Conservation (phyloP, 2,329 filamentous ascomycete species). For the Neocatenulostroma microsporum region DNA sequence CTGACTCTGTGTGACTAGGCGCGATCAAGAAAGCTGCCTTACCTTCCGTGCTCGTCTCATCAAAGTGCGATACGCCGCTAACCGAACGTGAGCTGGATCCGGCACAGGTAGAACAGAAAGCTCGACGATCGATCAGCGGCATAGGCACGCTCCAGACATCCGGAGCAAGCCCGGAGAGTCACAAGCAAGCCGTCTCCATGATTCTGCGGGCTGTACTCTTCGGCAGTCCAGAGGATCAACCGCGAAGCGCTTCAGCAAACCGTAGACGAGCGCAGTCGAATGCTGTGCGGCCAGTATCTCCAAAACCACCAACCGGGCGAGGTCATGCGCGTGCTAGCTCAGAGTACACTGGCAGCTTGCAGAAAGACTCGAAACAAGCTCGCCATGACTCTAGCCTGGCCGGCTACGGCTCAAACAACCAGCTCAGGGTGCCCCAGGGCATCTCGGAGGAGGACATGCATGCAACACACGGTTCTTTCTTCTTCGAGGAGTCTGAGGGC, state of each 20-base stretch:
- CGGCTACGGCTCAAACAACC: slow-evolving; percentile 19
- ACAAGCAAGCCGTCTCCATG: slow-evolving; percentile 66
- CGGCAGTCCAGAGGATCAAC: slow-evolving; percentile 37
- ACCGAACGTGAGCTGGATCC: slow-evolving; percentile 64
- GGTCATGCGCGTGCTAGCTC: slow-evolving; percentile 43
- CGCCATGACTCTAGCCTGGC: slow-evolving; percentile 28
- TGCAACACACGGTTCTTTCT: slow-evolving; percentile 52
- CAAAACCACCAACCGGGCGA: slow-evolving; percentile 29
- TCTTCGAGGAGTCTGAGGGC: slow-evolving; percentile 61
- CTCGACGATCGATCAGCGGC: slow-evolving; percentile 53
- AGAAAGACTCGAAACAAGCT: slow-evolving; percentile 21
- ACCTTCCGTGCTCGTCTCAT: slow-evolving; percentile 74
- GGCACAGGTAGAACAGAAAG: slow-evolving; percentile 57
- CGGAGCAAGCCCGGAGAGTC: slow-evolving; percentile 59
- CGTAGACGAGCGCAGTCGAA: slow-evolving; percentile 40
- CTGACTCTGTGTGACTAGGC: slow-evolving; percentile 43
- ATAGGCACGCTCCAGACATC: slow-evolving; percentile 68
- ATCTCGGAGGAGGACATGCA: slow-evolving; percentile 35
- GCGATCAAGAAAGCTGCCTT: slow-evolving; percentile 64
- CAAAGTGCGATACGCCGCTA: slow-evolving; percentile 77
- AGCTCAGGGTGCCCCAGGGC: slow-evolving; percentile 29
- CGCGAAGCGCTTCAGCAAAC: slow-evolving; percentile 21
- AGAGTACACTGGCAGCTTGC: slow-evolving; percentile 32
- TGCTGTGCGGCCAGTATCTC: slow-evolving; percentile 34
- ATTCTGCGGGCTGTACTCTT: slow-evolving; percentile 66